Base-by-base conservation (phyloP, 805 yeast species). In the Millerozyma miso region DNA sequence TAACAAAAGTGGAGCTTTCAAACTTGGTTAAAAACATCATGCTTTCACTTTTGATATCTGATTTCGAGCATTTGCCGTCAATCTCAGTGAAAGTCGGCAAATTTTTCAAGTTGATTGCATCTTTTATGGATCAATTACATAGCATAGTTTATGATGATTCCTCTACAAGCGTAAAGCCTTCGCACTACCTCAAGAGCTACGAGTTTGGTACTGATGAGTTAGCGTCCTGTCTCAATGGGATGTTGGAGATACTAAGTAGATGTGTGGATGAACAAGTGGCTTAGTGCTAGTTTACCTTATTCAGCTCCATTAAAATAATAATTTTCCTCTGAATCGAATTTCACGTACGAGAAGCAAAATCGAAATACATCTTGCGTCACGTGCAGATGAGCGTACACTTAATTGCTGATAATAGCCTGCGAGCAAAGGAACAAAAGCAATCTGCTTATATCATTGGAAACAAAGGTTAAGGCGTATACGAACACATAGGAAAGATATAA, bases 41-140 rank as follows among this genome's bases (percentile, higher is more conserved):
- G 64, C 56, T 65, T 13, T 56, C 63, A 32, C 49, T 70, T 32
- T 54, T 65, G 31, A 56, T 67, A 15, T 54, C 66, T 20, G 60
- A 61, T 42, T 59, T 55, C 37, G 48, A 50, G 19, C 52, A 56
- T 35, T 50, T 66, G 5, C 65, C 67, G 12, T 35, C 39, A 3
- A 57, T 58, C 34, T 44, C 62, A 3, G 53, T 52, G 20, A 58
- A 58, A 41, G 53, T 59, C 34, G 67, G 67, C 3, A 50, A 50
- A 15, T 63, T 55, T 45, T 41, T 67, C 31, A 47, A 54, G 19
- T 20, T 58, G 15, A 45, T 64, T 3, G 42, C 50, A 20, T 37
- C 43, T 14, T 70, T 70, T 41, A 46, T 69, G 39, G 72, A 69
- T 50, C 37, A 50, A 4, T 37, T 67, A 14, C 74, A 70, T 44